Conservation (phyloP, 371 early-diverging fungal species). For the Smittium mucronatum region DNA sequence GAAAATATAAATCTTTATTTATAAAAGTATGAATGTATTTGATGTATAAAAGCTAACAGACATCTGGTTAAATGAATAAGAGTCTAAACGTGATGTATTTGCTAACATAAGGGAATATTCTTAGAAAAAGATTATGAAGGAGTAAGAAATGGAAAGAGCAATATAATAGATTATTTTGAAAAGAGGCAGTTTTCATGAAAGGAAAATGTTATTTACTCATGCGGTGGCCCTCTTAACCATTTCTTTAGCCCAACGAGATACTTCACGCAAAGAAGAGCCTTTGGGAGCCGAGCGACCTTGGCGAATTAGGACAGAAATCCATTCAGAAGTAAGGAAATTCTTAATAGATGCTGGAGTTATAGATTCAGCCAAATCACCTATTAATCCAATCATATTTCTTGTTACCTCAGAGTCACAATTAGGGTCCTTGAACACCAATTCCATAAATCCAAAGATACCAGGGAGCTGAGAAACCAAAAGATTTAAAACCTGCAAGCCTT, state of each 20-base stretch:
- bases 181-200: neutral
- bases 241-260: conserved; percentile 60
- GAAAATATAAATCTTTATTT: too few species aligned
- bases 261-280: conserved; percentile 48
- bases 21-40: too few species aligned
- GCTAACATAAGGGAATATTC: too few species aligned
- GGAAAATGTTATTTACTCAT: conserved; percentile 10
- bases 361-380: conserved; percentile 48
- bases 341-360: conserved; percentile 54
- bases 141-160: too few species aligned
- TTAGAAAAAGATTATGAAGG: too few species aligned
- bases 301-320: conserved; percentile 51
- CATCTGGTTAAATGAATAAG: too few species aligned
- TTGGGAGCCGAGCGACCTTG: conserved; percentile 57
- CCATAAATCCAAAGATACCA: conserved; percentile 63
- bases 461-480: conserved; percentile 46
- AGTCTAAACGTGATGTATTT: too few species aligned
- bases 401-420: conserved; percentile 48
- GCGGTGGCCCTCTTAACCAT: conserved; percentile 33
- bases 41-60: too few species aligned
- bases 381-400: conserved; percentile 63
- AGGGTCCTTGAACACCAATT: conserved; percentile 43
- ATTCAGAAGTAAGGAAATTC: conserved; percentile 39
- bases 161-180: too few species aligned
- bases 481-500: conserved; percentile 45